These are phyloP conservation scores for Vigna trinervia DNA, from an alignment of 306 rosid genomes.

Conservation along the genomic window DNA sequence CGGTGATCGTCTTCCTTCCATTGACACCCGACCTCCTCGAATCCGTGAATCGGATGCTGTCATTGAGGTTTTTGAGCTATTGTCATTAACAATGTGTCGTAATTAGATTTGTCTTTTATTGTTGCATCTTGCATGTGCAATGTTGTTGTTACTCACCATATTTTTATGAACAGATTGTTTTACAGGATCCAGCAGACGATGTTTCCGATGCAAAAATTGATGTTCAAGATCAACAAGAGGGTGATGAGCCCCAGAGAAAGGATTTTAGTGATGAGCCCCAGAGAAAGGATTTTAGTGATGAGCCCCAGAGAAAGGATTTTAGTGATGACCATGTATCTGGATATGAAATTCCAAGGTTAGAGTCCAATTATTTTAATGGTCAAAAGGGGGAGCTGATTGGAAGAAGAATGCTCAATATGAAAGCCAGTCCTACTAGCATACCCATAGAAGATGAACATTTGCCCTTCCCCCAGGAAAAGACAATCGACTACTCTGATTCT, in stretches of 20 bases:
- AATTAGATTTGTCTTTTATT: slow-evolving; percentile 32
- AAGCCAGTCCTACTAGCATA: slow-evolving; percentile 48
- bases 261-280: slow-evolving; percentile 58
- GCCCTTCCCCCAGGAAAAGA: slow-evolving; percentile 56
- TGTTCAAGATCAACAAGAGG: slow-evolving; percentile 59
- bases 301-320: slow-evolving; percentile 56
- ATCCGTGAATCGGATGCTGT: slow-evolving; percentile 94
- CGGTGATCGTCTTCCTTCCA: slow-evolving; percentile 97
- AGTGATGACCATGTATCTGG: slow-evolving; percentile 60
- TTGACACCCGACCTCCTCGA: slow-evolving; percentile 94
- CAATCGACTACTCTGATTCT: slow-evolving; percentile 50
- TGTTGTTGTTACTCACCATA: slow-evolving; percentile 34
- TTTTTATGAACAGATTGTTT: slow-evolving; percentile 76
- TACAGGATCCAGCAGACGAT: slow-evolving; percentile 86
- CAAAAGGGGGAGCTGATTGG: slow-evolving; percentile 65
- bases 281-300: slow-evolving; percentile 40
- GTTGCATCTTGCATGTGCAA: neutral
- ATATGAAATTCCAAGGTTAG: slow-evolving; percentile 55
- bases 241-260: slow-evolving; percentile 55
- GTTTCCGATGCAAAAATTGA: slow-evolving; percentile 66
- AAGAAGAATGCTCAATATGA: slow-evolving; percentile 56
- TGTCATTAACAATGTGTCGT: slow-evolving; percentile 17
- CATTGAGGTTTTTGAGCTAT: slow-evolving; percentile 77
- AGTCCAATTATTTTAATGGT: slow-evolving; percentile 52
- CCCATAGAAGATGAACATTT: slow-evolving; percentile 55